phyloP scores from a whole-genome alignment of 2,329 filamentous ascomycete species.

The Orbilia ellipsospora region DNA sequence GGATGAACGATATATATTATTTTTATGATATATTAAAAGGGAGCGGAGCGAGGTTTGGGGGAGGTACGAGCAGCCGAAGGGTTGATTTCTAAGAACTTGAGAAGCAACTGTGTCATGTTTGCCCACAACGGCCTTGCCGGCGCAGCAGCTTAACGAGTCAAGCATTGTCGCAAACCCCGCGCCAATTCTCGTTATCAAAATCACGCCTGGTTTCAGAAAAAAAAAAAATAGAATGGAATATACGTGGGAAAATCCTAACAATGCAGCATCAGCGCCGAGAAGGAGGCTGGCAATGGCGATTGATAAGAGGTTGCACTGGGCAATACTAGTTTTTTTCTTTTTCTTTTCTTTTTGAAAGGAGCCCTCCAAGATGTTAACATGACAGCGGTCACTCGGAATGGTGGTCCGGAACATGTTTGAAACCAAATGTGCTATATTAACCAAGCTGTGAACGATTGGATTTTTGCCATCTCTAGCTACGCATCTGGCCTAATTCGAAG shows the following conservation, averaged over 20 bases:
- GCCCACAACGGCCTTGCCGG: constrained; percentile 35
- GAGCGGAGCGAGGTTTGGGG: background rate
- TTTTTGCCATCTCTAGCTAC: constrained; percentile 20
- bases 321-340: too few relatives aligned
- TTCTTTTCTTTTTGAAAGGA: too few relatives aligned
- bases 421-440: constrained; percentile 13
- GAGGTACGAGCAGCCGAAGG: constrained; percentile 13
- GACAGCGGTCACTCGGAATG: constrained; percentile 18
- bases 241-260: constrained; percentile 1
- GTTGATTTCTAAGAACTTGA: constrained; percentile 46
- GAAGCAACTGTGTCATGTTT: constrained; percentile 54
- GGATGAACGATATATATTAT: background rate
- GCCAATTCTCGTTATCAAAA: constrained; percentile 13
- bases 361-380: too few relatives aligned
- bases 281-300: constrained; percentile 22
- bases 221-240: background rate
- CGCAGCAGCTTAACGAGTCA: too few relatives aligned
- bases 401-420: constrained; percentile 53
- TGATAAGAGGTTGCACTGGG: background rate
- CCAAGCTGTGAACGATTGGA: constrained; percentile 30
- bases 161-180: background rate
- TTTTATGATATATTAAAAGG: constrained; percentile 1
- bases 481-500: constrained; percentile 20
- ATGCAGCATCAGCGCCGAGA: constrained; percentile 12
- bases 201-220: constrained; percentile 43